phyloP scores from a whole-genome alignment of 2,329 filamentous ascomycete species.

The Aspergillus ochraceoroseus region DNA sequence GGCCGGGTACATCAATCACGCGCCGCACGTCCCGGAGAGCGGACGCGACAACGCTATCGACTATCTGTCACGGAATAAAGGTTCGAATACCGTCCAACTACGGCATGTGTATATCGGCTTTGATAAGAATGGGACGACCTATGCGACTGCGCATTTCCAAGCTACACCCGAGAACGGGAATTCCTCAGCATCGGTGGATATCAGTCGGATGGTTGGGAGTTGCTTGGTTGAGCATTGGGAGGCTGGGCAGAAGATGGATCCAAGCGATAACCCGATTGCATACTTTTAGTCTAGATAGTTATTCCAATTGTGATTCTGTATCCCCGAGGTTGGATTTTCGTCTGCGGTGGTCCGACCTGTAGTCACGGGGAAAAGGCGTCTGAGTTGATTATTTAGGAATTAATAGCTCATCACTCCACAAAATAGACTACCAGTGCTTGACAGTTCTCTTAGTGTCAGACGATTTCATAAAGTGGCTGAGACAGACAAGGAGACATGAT shows the following conservation, averaged over 20 bases:
- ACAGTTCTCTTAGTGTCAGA: too few species aligned
- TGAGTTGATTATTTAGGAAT: too few species aligned
- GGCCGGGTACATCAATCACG: slow-evolving; percentile 7
- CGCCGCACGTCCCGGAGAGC: neutral
- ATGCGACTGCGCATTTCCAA: slow-evolving; percentile 2
- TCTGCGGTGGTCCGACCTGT: too few species aligned
- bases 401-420: too few species aligned
- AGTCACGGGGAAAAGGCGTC: too few species aligned
- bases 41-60: neutral
- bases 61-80: neutral
- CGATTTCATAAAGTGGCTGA: too few species aligned
- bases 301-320: too few species aligned
- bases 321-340: too few species aligned
- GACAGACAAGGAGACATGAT: too few species aligned
- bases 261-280: slow-evolving; percentile 2
- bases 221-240: slow-evolving; percentile 12
- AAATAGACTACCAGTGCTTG: too few species aligned
- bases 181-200: slow-evolving; percentile 5
- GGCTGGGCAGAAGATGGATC: slow-evolving; percentile 1
- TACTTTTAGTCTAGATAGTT: slow-evolving; percentile 4
- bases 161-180: neutral
- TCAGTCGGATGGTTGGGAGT: slow-evolving; percentile 9
- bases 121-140: slow-evolving; percentile 1
- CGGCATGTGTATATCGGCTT: slow-evolving; percentile 5
- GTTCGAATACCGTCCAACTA: neutral